phyloP scores from a whole-genome alignment of 805 yeast genomes.

The Yarrowia keelungensis region DNA sequence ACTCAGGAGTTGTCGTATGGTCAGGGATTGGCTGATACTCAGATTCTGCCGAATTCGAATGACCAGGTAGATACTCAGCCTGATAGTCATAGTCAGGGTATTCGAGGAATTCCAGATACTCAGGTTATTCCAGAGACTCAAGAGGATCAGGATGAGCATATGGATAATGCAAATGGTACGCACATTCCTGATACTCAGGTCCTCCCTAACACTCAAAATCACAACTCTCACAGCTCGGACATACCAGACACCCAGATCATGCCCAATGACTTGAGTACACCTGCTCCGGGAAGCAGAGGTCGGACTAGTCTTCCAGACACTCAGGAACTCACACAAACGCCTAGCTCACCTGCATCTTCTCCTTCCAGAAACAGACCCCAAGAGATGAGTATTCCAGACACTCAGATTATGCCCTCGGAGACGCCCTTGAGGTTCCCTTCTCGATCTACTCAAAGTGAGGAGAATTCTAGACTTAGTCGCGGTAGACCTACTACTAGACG shows the following conservation, averaged over 20 bases:
- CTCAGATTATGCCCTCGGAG: constrained; percentile 14
- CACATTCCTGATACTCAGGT: too few relatives aligned
- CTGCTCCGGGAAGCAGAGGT: neutral
- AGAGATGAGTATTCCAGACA: neutral
- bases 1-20: constrained; percentile 1
- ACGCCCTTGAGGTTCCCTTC: neutral
- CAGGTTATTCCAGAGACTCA: neutral
- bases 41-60: constrained; percentile 14
- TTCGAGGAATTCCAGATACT: neutral
- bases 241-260: neutral
- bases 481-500: neutral
- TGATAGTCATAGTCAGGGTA: neutral
- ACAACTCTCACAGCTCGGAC: too few relatives aligned
- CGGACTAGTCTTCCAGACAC: neutral
- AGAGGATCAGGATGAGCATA: too few relatives aligned
- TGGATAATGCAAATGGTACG: too few relatives aligned
- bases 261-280: constrained; percentile 3
- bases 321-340: neutral
- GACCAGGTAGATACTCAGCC: constrained; percentile 12
- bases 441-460: neutral
- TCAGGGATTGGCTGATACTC: neutral
- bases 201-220: too few relatives aligned
- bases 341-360: constrained; percentile 12
- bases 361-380: neutral
- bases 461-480: neutral